Conservation (phyloP, 768 basidiomycete genomes). For the Rossbeevera mucosa region DNA sequence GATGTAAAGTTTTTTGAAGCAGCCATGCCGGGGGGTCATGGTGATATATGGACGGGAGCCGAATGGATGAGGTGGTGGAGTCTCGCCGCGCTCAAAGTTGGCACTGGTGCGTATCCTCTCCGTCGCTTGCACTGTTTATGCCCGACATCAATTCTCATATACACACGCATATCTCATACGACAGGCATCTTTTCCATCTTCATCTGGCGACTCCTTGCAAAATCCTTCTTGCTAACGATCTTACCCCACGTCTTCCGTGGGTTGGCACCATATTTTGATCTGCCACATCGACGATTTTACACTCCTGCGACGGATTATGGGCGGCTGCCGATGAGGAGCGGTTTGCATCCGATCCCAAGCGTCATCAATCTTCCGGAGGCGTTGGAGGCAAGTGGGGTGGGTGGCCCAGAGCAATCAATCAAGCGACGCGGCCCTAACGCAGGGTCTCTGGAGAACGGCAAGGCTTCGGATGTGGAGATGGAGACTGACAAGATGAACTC, state of each 20-base stretch:
- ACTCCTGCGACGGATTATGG: constrained; percentile 88
- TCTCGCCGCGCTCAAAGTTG: constrained; percentile 37
- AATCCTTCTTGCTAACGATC: constrained; percentile 63
- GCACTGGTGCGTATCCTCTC: constrained; percentile 33
- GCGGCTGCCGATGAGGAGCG: constrained; percentile 54
- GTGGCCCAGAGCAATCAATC: constrained; percentile 34
- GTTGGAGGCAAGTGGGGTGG: constrained; percentile 37
- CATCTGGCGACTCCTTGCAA: constrained; percentile 83
- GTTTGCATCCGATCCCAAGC: constrained; percentile 73
- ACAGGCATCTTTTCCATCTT: constrained; percentile 77
- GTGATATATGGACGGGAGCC: constrained; percentile 32
- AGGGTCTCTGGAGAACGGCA: constrained; percentile 17
- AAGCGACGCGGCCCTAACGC: constrained; percentile 22
- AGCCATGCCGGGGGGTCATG: constrained; percentile 58
- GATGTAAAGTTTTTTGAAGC: constrained; percentile 29
- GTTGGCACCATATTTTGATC: constrained; percentile 57
- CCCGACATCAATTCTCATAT: background rate
- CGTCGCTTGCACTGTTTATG: background rate
- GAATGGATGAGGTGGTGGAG: constrained; percentile 35
- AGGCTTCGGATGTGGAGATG: constrained; percentile 27
- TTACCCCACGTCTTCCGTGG: constrained; percentile 84
- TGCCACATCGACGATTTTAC: constrained; percentile 86
- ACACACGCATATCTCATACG: background rate
- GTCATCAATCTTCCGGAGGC: constrained; percentile 70
- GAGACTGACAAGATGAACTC: constrained; percentile 31